Evolutionary conservation across 768 basidiomycete species (phyloP), one percentile per base, ranked within the genome.

Genomic region (Kwoniella sp.): DNA sequence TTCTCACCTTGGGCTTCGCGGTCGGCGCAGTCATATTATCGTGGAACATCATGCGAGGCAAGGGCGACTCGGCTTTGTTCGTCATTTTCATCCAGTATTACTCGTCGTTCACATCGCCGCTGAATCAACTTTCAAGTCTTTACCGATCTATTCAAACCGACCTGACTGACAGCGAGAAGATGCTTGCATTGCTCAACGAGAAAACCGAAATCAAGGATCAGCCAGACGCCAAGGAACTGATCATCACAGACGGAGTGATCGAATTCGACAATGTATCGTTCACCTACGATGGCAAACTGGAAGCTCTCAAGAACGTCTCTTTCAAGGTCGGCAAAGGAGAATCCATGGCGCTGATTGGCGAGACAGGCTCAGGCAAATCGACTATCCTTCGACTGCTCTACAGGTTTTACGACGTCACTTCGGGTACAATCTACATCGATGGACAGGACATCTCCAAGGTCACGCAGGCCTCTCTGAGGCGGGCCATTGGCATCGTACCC

Each of bases 221-320:
- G 67, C 84, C 84, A 7, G 80, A 82, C 60, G 88, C 87, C 8
- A 79, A 81, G 12, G 83, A 88, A 42, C 79, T 95, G 22, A 76
- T 84, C 38, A 80, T 89, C 7, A 76, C 81, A 15, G 79, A 84
- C 45, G 85, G 90, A 3, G 83, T 85, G 69, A 86, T 96, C 66
- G 89, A 88, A 69, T 95, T 98, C 70, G 86, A 89, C 23, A 83
- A 93, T 62, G 92, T 93, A 60, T 79, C 74, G 61, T 91, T 96
- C 75, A 85, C 87, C 3, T 93, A 95, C 73, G 69, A 72, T 39
- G 73, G 67, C 19, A 73, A 76, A 47, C 60, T 71, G 20, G 62
- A 81, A 79, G 56, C 86, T 0, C 78, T 96, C 14, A 80, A 83
- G 54, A 82, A 82, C 26, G 81, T 96, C 32, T 88, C 85, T 1